Conservation (phyloP, 2,329 filamentous ascomycete species). For the Verticillium longisporum region DNA sequence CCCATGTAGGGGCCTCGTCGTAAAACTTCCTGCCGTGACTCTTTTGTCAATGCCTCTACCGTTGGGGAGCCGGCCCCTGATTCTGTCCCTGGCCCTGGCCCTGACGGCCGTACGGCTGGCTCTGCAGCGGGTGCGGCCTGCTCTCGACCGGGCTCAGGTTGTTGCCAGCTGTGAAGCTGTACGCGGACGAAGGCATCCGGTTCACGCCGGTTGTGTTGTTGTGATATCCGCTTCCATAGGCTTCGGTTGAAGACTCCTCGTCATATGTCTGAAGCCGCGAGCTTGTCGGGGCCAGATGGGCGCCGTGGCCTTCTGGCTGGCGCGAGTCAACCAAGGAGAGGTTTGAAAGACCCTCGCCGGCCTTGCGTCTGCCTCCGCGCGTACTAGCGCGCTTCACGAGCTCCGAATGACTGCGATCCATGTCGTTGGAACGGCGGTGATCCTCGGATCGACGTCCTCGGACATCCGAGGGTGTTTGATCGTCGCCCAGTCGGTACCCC, state of each 20-base stretch:
- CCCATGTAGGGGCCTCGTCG: neutral
- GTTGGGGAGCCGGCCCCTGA: neutral
- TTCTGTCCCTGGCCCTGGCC: neutral
- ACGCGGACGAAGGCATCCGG: neutral
- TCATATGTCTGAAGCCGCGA: conserved; percentile 30
- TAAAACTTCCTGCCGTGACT: neutral
- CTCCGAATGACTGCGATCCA: conserved; percentile 27
- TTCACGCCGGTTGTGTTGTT: conserved; percentile 15
- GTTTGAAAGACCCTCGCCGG: conserved; percentile 36
- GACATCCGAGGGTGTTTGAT: conserved; percentile 22
- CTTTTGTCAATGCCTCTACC: neutral
- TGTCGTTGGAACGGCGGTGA: conserved; percentile 28
- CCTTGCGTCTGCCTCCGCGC: conserved; percentile 40
- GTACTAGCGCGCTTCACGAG: conserved; percentile 32
- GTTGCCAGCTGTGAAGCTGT: neutral
- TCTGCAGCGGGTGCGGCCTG: conserved; percentile 9
- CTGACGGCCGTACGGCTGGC: conserved; percentile 2
- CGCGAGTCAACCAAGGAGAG: conserved; percentile 19
- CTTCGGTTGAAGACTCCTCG: conserved; percentile 33
- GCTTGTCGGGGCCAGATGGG: conserved; percentile 20
- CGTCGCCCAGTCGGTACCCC: conserved; percentile 26
- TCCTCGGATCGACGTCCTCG: conserved; percentile 24
- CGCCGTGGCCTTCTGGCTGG: conserved; percentile 4
- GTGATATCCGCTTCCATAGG: conserved; percentile 18
- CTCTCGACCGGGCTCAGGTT: neutral